Evolutionary conservation across 2,329 filamentous ascomycete species (phyloP), one percentile per base, ranked within the genome.

Genomic region (Aotearoamyces nothofagi): DNA sequence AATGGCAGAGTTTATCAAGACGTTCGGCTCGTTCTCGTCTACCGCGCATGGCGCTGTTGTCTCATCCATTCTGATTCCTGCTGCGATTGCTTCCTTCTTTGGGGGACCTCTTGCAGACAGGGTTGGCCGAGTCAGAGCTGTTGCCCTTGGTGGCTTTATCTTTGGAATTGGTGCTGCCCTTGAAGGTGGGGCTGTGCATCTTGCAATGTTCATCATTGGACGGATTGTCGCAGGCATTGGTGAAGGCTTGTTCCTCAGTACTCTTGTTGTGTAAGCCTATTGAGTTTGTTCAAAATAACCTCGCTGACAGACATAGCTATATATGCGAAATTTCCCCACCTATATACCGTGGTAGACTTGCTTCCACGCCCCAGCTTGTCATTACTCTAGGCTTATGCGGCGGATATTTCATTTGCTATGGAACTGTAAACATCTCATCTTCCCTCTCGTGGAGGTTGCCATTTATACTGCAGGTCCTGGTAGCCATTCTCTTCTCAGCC

Each of bases 361-460:
- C 61, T 0, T 60, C 62, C 0, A 45, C 63, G 4, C 63, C 66
- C 0, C 68, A 74, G 36, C 52, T 72, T 27, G 42, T 67, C 24
- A 56, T 57, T 3, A 61, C 59, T 0, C 27, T 60, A 2, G 69
- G 64, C 0, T 45, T 74, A 3, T 60, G 61, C 7, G 26, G 55
- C 0, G 71, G 70, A 0, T 75, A 69, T 37, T 76, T 77, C 38
- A 60, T 57, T 7, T 72, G 66, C 44, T 75, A 74, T 37, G 67
- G 63, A 5, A 63, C 58, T 13, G 53, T 61, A 0, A 40, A 48
- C 2, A 52, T 70, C 5, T 20, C 47, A 1, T 60, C 56, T 3
- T 60, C 58, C 3, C 43, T 66, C 11, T 58, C 67, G 2, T 74
- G 69, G 69, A 54, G 68, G 3, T 44, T 65, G 0, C 69, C 70